A percentile compares a stretch with the other conserved stretches of the same genome.
These are phyloP conservation scores for Leucocoprinus leucothites DNA, from an alignment of 768 basidiomycete genomes.

Conservation along the genomic window DNA sequence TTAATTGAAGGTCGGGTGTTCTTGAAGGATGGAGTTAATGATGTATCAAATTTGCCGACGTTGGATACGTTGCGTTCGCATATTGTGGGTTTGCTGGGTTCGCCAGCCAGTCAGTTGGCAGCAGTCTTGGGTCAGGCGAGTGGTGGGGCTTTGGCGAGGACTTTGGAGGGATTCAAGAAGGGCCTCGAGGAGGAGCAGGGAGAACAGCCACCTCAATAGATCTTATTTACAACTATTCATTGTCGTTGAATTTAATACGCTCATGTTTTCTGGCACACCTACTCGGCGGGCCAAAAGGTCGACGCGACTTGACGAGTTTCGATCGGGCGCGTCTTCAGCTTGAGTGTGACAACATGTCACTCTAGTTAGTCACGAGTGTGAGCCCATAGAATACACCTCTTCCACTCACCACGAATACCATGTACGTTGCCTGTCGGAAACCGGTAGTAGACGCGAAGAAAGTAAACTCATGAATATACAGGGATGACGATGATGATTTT, in stretches of 20 bases:
- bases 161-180: constrained; percentile 71
- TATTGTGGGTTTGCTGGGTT: constrained; percentile 79
- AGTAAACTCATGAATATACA: constrained; percentile 20
- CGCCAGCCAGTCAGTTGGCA: constrained; percentile 71
- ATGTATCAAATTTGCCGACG: constrained; percentile 72
- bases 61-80: constrained; percentile 77
- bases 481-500: constrained; percentile 83
- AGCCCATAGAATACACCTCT: not conserved
- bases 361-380: not conserved
- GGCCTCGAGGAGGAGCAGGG: constrained; percentile 49
- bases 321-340: not conserved
- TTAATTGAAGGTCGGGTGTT: constrained; percentile 76
- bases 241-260: not conserved
- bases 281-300: too few relatives aligned
- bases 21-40: constrained; percentile 51
- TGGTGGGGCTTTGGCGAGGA: constrained; percentile 69
- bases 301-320: too few relatives aligned
- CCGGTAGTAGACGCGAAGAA: not conserved
- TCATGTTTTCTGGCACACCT: constrained; percentile 2
- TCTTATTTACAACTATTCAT: not conserved
- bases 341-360: constrained; percentile 10
- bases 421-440: constrained; percentile 8
- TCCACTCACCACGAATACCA: constrained; percentile 2
- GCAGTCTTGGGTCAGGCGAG: constrained; percentile 49
- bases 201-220: constrained; percentile 6